A percentile compares a stretch with the other conserved stretches of the same genome.
Evolutionary conservation across 1,284 basidiomycete genomes (phyloP).

Genomic region (Cutaneotrichosporon sp.): DNA sequence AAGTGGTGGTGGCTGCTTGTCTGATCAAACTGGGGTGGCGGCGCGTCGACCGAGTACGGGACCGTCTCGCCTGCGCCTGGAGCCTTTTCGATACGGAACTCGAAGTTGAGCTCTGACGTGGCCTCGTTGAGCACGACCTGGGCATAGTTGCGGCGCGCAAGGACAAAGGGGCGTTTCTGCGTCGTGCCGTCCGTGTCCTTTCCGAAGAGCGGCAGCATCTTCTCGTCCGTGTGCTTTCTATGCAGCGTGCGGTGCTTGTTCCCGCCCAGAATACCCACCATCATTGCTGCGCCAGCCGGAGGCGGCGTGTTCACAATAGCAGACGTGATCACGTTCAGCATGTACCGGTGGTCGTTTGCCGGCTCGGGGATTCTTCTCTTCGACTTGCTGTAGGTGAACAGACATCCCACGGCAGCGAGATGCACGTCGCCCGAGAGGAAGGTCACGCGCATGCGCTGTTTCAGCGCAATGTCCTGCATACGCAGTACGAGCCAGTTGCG

Average conservation of each 20-base stretch:
- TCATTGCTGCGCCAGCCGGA: slow-evolving; percentile 67
- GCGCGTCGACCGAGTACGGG: slow-evolving; percentile 52
- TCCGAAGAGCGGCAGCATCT: slow-evolving; percentile 76
- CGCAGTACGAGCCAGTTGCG: slow-evolving; percentile 83
- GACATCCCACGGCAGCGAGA: slow-evolving; percentile 71
- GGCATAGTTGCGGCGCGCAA: slow-evolving; percentile 83
- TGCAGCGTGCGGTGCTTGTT: slow-evolving; percentile 82
- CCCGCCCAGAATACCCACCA: slow-evolving; percentile 72
- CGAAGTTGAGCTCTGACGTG: slow-evolving; percentile 71
- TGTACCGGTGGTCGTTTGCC: slow-evolving; percentile 67
- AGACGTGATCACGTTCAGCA: slow-evolving; percentile 60
- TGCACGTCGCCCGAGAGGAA: slow-evolving; percentile 92
- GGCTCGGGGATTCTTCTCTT: slow-evolving; percentile 48
- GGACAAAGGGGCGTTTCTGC: slow-evolving; percentile 3
- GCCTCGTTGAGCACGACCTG: slow-evolving; percentile 59
- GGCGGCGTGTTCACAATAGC: slow-evolving; percentile 58
- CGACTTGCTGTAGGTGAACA: slow-evolving; percentile 56
- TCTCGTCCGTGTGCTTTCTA: slow-evolving; percentile 62
- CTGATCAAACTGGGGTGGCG: slow-evolving; percentile 20
- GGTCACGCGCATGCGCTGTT: slow-evolving; percentile 62
- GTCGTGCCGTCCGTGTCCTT: slow-evolving; percentile 70
- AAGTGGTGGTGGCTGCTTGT: too few relatives aligned
- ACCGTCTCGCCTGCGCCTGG: slow-evolving; percentile 73
- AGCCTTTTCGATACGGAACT: slow-evolving; percentile 77
- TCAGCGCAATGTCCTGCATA: slow-evolving; percentile 63